phyloP scores from a whole-genome alignment of 2,329 filamentous ascomycete species.

The Zasmidium citrigriseum region DNA sequence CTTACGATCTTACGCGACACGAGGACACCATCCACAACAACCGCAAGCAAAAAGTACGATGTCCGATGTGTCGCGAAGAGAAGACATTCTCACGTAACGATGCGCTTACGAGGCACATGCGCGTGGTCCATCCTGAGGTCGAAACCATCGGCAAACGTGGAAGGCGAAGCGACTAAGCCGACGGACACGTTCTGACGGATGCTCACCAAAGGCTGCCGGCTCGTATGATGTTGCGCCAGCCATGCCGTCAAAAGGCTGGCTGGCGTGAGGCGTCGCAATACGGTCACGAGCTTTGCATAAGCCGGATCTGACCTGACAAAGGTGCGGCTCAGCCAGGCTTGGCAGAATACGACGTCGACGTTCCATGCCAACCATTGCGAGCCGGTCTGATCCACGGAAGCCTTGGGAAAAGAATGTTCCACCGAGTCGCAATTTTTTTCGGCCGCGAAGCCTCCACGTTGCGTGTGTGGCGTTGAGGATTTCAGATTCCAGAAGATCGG shows the following conservation, averaged over 20 bases:
- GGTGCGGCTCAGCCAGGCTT: conserved; percentile 12
- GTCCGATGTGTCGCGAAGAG: conserved; percentile 89
- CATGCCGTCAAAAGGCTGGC: neutral
- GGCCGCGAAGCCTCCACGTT: conserved; percentile 1
- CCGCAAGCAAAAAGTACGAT: conserved; percentile 91
- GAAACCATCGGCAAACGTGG: conserved; percentile 72
- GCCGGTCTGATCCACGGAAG: neutral
- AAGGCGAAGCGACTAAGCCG: conserved; percentile 35
- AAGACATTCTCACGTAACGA: conserved; percentile 97
- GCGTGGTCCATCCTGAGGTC: conserved; percentile 88
- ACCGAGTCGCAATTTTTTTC: neutral
- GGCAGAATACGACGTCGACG: neutral
- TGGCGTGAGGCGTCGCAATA: neutral
- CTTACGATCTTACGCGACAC: conserved; percentile 94
- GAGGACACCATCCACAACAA: conserved; percentile 98
- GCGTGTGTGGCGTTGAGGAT: neutral
- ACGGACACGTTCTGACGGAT: neutral
- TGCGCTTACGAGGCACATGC: conserved; percentile 89
- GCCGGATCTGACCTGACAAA: conserved; percentile 10
- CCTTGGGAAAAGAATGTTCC: too few species aligned
- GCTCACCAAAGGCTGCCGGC: neutral
- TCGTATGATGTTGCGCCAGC: neutral
- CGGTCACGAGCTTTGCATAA: conserved; percentile 2
- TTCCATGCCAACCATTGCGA: neutral
- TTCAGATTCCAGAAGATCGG: neutral